Conservation (phyloP, 371 early-diverging fungal species). For the Funneliformis caledonium region DNA sequence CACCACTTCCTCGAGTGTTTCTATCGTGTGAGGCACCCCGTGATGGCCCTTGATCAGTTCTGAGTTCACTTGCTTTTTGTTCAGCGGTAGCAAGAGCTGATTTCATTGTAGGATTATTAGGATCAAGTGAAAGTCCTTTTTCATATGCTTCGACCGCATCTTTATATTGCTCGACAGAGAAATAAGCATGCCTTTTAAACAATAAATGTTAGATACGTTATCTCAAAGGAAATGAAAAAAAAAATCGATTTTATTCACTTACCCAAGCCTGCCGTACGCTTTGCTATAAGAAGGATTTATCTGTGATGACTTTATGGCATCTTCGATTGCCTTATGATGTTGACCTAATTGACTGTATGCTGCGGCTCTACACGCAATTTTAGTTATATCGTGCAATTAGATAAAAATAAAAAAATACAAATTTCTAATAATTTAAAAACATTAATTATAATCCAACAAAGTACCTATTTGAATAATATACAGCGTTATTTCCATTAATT, state of each 20-base stretch:
- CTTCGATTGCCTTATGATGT: constrained; percentile 85
- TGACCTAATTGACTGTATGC: constrained; percentile 90
- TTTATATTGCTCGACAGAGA: constrained; percentile 78
- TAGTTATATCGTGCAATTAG: not conserved
- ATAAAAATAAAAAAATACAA: not conserved
- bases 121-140: constrained; percentile 90
- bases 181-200: constrained; percentile 78
- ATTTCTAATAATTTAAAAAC: not conserved
- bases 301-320: constrained; percentile 82
- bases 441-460: not conserved
- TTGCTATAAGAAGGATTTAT: constrained; percentile 90
- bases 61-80: constrained; percentile 52
- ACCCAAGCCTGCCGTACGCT: constrained; percentile 94
- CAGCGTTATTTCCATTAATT: constrained; percentile 80
- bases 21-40: not conserved
- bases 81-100: constrained; percentile 66
- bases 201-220: not conserved
- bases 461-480: constrained; percentile 95
- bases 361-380: constrained; percentile 73
- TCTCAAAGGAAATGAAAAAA: not conserved
- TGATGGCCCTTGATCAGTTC: not conserved
- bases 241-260: constrained; percentile 39
- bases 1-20: constrained; percentile 20
- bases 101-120: constrained; percentile 77
- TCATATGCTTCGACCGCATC: constrained; percentile 92